A percentile compares a stretch with the other conserved stretches of the same genome.
phyloP scores from a whole-genome alignment of 805 yeast species.

The Wickerhamomyces queroliae region DNA sequence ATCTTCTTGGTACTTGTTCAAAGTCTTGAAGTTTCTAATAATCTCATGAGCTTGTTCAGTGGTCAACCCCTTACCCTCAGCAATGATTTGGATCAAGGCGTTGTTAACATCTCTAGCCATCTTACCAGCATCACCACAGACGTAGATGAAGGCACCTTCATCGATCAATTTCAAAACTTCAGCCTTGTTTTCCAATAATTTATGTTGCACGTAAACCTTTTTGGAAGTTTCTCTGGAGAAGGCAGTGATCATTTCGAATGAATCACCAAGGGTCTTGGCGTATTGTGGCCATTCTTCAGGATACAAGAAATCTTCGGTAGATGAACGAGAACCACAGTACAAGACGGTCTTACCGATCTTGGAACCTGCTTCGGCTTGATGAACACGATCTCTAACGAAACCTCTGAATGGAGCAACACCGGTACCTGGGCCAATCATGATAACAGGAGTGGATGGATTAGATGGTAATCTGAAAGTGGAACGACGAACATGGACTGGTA shows the following conservation, averaged over 20 bases:
- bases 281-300: conserved; percentile 86
- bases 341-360: conserved; percentile 67
- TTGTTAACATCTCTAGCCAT: conserved; percentile 94
- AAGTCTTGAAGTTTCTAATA: conserved; percentile 71
- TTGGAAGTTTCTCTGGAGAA: conserved; percentile 72
- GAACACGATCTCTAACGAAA: conserved; percentile 82
- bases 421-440: conserved; percentile 96
- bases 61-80: conserved; percentile 55
- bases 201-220: conserved; percentile 82
- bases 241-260: conserved; percentile 73
- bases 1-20: conserved; percentile 93
- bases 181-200: conserved; percentile 45
- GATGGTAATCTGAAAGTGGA: conserved; percentile 92
- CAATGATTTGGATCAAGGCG: conserved; percentile 57
- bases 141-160: conserved; percentile 84
- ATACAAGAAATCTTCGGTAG: conserved; percentile 78
- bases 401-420: conserved; percentile 99
- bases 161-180: conserved; percentile 39
- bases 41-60: conserved; percentile 69
- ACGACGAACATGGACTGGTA: conserved; percentile 91
- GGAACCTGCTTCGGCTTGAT: conserved; percentile 39
- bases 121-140: conserved; percentile 93
- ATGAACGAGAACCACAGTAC: conserved; percentile 83
- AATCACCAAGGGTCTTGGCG: conserved; percentile 44
- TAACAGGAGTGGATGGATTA: conserved; percentile 75